Percentiles rank a stretch among this genome's conserved stretches.
Evolutionary conservation across 129 eudicot species (phyloP).

Genomic region (Mikania micrantha): DNA sequence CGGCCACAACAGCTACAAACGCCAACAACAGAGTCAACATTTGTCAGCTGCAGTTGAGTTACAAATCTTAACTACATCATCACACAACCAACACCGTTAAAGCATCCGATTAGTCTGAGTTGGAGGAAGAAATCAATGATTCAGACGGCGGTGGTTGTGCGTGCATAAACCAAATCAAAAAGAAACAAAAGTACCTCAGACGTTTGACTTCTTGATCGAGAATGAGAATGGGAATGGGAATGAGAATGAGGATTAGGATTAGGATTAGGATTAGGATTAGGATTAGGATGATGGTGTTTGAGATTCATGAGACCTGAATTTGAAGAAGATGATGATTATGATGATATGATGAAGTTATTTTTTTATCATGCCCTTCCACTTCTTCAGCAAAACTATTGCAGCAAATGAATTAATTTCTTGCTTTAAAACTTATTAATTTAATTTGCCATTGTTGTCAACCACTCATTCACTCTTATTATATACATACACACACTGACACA

Average conservation of each 20-base stretch:
- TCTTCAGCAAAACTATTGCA: too few species aligned
- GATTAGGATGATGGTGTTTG: not conserved
- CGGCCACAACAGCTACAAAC: slow-evolving; percentile 81
- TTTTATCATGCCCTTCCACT: too few species aligned
- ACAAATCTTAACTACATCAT: not conserved
- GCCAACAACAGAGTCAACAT: slow-evolving; percentile 47
- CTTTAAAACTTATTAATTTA: too few species aligned
- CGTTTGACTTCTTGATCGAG: not conserved
- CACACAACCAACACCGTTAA: not conserved
- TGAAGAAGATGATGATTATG: not conserved
- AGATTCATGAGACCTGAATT: slow-evolving; percentile 4
- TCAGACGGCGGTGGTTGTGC: not conserved
- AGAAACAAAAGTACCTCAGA: slow-evolving; percentile 17
- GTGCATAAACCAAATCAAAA: not conserved
- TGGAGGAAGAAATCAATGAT: not conserved
- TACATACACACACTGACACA: too few species aligned
- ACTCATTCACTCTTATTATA: not conserved
- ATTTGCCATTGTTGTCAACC: too few species aligned
- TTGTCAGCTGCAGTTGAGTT: too few species aligned
- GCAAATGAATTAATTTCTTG: too few species aligned
- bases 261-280: too few species aligned
- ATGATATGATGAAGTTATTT: too few species aligned
- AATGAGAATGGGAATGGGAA: not conserved
- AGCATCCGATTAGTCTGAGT: not conserved
- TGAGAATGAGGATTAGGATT: too few species aligned